phyloP scores from a whole-genome alignment of 2,329 filamentous ascomycete genomes.

The Zymoseptoria crescenta region DNA sequence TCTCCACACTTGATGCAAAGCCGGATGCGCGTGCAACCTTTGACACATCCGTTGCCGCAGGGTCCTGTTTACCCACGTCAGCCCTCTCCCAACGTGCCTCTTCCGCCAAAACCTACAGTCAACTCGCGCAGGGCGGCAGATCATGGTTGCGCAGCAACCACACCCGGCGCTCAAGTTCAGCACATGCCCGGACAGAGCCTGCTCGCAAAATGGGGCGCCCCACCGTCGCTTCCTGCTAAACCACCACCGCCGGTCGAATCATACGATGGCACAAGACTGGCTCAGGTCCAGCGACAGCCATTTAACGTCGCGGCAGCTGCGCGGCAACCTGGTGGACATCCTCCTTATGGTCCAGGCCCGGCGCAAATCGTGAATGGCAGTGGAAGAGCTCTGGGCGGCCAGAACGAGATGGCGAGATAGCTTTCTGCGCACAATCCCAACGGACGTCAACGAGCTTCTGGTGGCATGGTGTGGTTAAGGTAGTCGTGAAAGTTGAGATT shows the following conservation, averaged over 20 bases:
- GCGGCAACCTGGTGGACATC: constrained; percentile 8
- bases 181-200: constrained; percentile 34
- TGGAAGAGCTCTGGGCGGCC: background rate
- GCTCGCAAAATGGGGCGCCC: constrained; percentile 50
- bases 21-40: constrained; percentile 14
- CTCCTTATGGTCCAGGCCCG: background rate
- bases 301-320: constrained; percentile 15
- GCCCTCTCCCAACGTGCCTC: constrained; percentile 26
- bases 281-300: constrained; percentile 14
- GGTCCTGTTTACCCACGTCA: constrained; percentile 30
- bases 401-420: background rate
- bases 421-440: background rate
- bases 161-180: constrained; percentile 11
- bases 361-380: background rate
- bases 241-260: constrained; percentile 41
- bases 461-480: background rate
- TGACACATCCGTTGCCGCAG: constrained; percentile 32
- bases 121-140: constrained; percentile 2
- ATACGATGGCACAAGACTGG: constrained; percentile 15
- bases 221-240: constrained; percentile 48
- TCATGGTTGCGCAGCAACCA: constrained; percentile 6
- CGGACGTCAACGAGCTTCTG: background rate
- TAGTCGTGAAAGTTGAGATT: background rate
- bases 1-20: constrained; percentile 11
- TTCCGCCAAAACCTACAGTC: constrained; percentile 26